Evolutionary conservation across 2,329 filamentous ascomycete species (phyloP).

Genomic region (Ophiosphaerella korrae): DNA sequence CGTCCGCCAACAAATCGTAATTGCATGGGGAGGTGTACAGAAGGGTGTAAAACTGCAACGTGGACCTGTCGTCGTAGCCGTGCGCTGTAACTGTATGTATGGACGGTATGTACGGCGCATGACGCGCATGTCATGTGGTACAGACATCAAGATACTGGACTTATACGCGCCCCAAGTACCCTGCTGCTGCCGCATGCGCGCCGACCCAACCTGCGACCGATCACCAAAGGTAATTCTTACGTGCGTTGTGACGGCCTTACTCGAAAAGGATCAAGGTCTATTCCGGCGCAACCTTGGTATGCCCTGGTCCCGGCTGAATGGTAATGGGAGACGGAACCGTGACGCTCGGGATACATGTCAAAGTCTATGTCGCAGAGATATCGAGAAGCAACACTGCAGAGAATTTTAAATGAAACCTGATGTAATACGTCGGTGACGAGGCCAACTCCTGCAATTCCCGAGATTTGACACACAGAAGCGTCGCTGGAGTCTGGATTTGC

Average conservation of each 20-base stretch:
- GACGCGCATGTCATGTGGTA: neutral
- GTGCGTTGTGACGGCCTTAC: constrained; percentile 15
- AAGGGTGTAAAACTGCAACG: neutral
- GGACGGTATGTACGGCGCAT: too few relatives aligned
- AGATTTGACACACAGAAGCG: neutral
- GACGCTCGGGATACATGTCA: neutral
- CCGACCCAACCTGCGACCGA: constrained; percentile 3
- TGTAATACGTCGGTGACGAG: neutral
- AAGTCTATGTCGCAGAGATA: neutral
- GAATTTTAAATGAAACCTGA: neutral
- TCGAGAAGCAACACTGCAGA: neutral
- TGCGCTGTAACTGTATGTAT: too few relatives aligned
- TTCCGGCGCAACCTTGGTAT: constrained; percentile 25
- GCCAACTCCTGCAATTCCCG: neutral
- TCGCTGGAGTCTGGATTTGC: constrained; percentile 4
- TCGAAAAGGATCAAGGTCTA: constrained; percentile 12
- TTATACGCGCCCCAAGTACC: neutral
- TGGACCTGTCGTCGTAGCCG: too few relatives aligned
- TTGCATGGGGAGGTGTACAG: too few relatives aligned
- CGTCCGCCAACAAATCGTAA: neutral
- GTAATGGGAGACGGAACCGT: constrained; percentile 26
- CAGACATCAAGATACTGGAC: neutral
- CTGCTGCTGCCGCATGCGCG: neutral
- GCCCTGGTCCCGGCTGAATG: constrained; percentile 28
- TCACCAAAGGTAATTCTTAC: neutral